A percentile compares a stretch with the other conserved stretches of the same genome.
Conservation (phyloP, 495 filamentous ascomycete genomes). For the Penicillium lividum region DNA sequence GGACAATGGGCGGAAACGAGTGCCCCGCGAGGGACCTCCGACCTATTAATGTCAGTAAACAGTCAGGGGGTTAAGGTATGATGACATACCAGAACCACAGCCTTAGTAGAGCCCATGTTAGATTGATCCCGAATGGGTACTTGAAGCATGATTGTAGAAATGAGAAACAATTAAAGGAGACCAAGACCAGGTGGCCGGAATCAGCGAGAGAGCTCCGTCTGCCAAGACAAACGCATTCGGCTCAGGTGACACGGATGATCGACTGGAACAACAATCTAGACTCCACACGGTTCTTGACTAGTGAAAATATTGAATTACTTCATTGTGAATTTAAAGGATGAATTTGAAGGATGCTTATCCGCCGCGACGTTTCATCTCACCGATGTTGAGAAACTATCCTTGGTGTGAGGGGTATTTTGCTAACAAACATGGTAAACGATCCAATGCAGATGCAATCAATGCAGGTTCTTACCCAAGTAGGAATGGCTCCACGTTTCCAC, state of each 20-base stretch:
- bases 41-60: slow-evolving; percentile 57
- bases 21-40: slow-evolving; percentile 91
- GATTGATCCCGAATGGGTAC: slow-evolving; percentile 48
- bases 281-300: background rate
- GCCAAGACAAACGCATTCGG: slow-evolving; percentile 33
- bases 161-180: slow-evolving; percentile 10
- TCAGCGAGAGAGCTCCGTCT: slow-evolving; percentile 19
- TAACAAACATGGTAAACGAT: background rate
- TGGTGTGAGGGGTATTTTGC: too few relatives aligned
- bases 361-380: too few relatives aligned
- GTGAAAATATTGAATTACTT: too few relatives aligned
- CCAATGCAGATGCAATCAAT: background rate
- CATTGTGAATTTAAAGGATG: too few relatives aligned
- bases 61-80: slow-evolving; percentile 4
- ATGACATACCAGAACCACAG: slow-evolving; percentile 63
- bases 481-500: background rate
- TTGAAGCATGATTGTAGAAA: slow-evolving; percentile 43
- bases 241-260: slow-evolving; percentile 27
- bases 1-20: slow-evolving; percentile 92
- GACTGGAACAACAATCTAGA: background rate
- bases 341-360: too few relatives aligned
- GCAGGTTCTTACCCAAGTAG: background rate
- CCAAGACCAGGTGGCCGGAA: slow-evolving; percentile 19
- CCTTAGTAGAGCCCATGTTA: slow-evolving; percentile 62
- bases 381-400: too few relatives aligned